Conservation (phyloP, 805 yeast species). For the Limtongozyma cylindracea region DNA sequence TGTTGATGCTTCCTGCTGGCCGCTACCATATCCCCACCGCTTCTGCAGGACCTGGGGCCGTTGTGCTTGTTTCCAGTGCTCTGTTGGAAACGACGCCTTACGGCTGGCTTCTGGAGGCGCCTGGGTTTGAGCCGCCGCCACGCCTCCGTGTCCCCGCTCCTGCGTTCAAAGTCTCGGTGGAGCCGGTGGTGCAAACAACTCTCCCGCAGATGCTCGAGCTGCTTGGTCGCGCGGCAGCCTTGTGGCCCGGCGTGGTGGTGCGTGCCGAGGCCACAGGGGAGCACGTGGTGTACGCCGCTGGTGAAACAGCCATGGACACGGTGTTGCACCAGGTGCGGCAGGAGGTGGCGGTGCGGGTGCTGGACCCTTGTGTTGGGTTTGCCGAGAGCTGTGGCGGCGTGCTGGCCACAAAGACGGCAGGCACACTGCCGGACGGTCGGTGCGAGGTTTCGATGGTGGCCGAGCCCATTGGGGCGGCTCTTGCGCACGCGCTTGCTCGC, state of each 20-base stretch:
- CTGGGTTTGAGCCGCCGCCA: slow-evolving; percentile 19
- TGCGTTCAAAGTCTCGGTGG: slow-evolving; percentile 60
- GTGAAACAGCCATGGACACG: slow-evolving; percentile 76
- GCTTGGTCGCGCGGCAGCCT: slow-evolving; percentile 28
- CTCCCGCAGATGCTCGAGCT: slow-evolving; percentile 52
- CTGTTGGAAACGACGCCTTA: too few relatives aligned
- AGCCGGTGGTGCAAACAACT: slow-evolving; percentile 60
- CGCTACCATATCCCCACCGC: too few relatives aligned
- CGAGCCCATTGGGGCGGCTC: too few relatives aligned
- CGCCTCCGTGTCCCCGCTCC: slow-evolving; percentile 11
- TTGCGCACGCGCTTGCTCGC: too few relatives aligned
- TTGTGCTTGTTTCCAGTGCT: too few relatives aligned
- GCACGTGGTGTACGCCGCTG: slow-evolving; percentile 54
- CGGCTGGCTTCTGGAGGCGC: slow-evolving; percentile 5
- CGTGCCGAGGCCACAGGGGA: slow-evolving; percentile 80
- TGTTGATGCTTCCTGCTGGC: too few relatives aligned
- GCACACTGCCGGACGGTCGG: too few relatives aligned
- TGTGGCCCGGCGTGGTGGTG: slow-evolving; percentile 42
- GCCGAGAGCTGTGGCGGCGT: slow-evolving; percentile 49
- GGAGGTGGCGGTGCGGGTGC: slow-evolving; percentile 46
- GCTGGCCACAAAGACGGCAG: slow-evolving; percentile 39
- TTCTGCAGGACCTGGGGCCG: too few relatives aligned
- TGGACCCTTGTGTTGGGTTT: slow-evolving; percentile 65
- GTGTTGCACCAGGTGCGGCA: slow-evolving; percentile 50
- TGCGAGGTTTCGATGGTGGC: too few relatives aligned